These are phyloP conservation scores for Yamadazyma phyllophila DNA, from an alignment of 805 yeast genomes.

Conservation along the genomic window DNA sequence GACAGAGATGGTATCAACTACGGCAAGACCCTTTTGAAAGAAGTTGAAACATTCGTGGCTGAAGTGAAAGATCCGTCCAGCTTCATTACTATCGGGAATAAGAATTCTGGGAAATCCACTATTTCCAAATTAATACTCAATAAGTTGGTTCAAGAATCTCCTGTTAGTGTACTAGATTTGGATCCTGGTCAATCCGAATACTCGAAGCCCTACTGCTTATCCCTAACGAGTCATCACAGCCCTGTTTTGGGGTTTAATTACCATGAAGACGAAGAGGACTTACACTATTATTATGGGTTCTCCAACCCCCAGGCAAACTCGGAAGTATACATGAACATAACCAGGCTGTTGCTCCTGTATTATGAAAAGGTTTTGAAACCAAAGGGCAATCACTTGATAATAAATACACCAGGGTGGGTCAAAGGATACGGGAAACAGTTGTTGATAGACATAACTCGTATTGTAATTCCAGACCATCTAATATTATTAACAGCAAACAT, in stretches of 20 bases:
- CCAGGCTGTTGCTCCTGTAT: conserved; percentile 38
- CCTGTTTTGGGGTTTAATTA: conserved; percentile 24
- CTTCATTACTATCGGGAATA: conserved; percentile 56
- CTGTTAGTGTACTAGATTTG: conserved; percentile 59
- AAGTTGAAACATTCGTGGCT: conserved; percentile 1
- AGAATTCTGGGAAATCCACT: conserved; percentile 83
- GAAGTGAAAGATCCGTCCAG: conserved; percentile 16
- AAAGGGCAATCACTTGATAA: conserved; percentile 43
- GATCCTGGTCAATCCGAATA: conserved; percentile 91
- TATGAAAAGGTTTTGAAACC: conserved; percentile 20
- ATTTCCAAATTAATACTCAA: conserved; percentile 56
- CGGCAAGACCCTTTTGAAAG: conserved; percentile 3
- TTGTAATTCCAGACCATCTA: conserved; percentile 53
- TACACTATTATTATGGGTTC: conserved; percentile 54
- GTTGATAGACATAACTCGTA: conserved; percentile 45
- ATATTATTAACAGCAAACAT: conserved; percentile 43
- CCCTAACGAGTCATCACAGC: conserved; percentile 41
- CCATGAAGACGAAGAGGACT: conserved; percentile 12
- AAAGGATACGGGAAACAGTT: conserved; percentile 80
- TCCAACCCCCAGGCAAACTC: conserved; percentile 70
- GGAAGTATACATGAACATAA: conserved; percentile 44
- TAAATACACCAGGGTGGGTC: conserved; percentile 90
- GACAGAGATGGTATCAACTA: conserved; percentile 7
- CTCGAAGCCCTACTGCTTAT: conserved; percentile 67
- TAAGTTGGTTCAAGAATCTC: conserved; percentile 30